Conservation (phyloP, 345 rosid genomes). For the Conringia planisiliqua region DNA sequence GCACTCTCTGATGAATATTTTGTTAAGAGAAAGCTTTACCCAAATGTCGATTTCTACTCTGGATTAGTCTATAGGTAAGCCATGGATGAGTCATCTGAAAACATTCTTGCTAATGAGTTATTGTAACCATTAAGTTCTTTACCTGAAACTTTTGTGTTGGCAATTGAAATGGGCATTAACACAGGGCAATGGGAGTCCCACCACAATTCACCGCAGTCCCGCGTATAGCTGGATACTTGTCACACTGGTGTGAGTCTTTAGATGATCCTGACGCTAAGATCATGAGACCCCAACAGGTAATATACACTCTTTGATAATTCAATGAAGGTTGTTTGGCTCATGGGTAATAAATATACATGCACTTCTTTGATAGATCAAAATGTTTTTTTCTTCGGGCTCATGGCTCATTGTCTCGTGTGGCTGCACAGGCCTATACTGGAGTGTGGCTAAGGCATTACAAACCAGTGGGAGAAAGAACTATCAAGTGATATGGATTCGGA, state of each 20-base stretch:
- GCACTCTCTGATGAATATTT: conserved; percentile 87
- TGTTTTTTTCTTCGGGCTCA: neutral
- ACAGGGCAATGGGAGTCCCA: conserved; percentile 91
- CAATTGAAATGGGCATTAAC: neutral
- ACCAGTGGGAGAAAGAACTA: conserved; percentile 53
- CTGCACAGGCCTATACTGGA: conserved; percentile 64
- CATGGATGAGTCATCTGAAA: neutral
- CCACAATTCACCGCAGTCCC: conserved; percentile 72
- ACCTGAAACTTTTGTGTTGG: neutral
- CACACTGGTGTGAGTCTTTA: conserved; percentile 93
- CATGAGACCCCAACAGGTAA: conserved; percentile 94
- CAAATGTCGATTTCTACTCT: conserved; percentile 95
- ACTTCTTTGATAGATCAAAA: neutral
- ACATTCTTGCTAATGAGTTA: neutral
- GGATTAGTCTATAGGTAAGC: conserved; percentile 80
- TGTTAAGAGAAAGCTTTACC: conserved; percentile 79
- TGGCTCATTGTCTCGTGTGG: neutral
- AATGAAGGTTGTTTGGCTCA: neutral
- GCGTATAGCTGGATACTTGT: conserved; percentile 84
- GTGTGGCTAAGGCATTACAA: conserved; percentile 74
- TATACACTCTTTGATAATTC: conserved; percentile 5
- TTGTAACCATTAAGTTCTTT: neutral
- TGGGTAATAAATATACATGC: neutral
- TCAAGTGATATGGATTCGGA: conserved; percentile 34
- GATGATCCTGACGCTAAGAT: conserved; percentile 97